Base-by-base conservation (phyloP, 176 grass and related monocot genomes). In the Rhynchospora pubera region DNA sequence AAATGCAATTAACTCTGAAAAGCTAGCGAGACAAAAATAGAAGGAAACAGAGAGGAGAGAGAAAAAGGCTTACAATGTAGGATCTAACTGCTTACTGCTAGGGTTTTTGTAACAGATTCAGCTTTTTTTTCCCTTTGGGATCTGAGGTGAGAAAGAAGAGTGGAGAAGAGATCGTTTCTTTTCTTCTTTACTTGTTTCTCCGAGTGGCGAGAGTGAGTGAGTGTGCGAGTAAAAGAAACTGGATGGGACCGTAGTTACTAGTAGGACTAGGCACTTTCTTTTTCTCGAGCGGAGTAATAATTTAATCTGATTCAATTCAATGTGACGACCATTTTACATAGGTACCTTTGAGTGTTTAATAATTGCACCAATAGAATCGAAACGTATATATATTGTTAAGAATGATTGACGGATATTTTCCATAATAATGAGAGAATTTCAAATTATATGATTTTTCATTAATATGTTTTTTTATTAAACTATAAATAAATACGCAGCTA, bases 11-110 rank as follows among this genome's bases (percentile, higher is more conserved):
- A n/a, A n/a, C 79, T 44, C 23, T 5, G 26, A 28, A 86, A 86
- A 86, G n/a, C n/a, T n/a, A n/a, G 79, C 39, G 32, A 65, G 78
- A 74, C 55, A 43, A 46, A 68, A 76, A 65, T 24, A 70, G 65
- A 52, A 72, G 69, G 26, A 63, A 39, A 47, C 44, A 73, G 69
- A 73, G 42, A 62, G 16, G 32, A 62, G 19, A 61, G 65, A 55
- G 59, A 82, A 76, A n/a, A 43, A 26, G 53, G 48, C 84, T 79
- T 66, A 80, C 75, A 84, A 77, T 77, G 69, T 16, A 80, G 76
- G 84, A 85, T 78, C 70, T 21, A 52, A 42, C 73, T 30, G n/a
- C n/a, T n/a, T n/a, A n/a, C n/a, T n/a, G 73, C 68, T 66, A 73
- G 76, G 57, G 62, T 59, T 82, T 39, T 82, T 67, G 71, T 64